Percentiles rank a stretch among this genome's conserved stretches.
Conservation (phyloP, 768 basidiomycete species). For the Mycena venus region DNA sequence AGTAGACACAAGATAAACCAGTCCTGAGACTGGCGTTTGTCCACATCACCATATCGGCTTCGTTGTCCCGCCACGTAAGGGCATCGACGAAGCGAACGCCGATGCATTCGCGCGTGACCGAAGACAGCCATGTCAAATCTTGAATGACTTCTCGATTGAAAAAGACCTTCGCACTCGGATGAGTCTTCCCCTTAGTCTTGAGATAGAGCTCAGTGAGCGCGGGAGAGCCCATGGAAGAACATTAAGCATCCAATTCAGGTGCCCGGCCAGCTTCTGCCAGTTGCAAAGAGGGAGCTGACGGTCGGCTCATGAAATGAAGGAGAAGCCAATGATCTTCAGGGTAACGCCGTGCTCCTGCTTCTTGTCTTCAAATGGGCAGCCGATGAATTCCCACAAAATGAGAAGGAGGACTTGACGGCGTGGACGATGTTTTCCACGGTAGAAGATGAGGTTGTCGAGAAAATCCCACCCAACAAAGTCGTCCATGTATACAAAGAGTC, state of each 20-base stretch:
- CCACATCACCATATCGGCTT: conserved; percentile 15
- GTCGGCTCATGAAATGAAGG: background rate
- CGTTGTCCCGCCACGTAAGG: background rate
- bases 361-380: background rate
- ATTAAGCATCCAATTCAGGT: conserved; percentile 51
- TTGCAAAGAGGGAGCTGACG: conserved; percentile 33
- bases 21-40: background rate
- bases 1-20: background rate
- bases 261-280: conserved; percentile 47
- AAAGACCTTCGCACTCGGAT: background rate
- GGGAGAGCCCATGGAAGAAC: conserved; percentile 37
- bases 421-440: too few relatives aligned
- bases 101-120: background rate
- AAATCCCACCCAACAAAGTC: too few relatives aligned
- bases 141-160: background rate
- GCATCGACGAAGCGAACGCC: conserved; percentile 8
- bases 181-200: conserved; percentile 14
- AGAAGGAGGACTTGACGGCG: too few relatives aligned
- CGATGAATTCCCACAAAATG: too few relatives aligned
- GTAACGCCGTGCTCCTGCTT: too few relatives aligned
- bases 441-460: too few relatives aligned
- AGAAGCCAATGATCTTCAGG: too few relatives aligned
- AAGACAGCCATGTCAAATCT: background rate
- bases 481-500: too few relatives aligned
- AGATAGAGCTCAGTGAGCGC: conserved; percentile 32